Conservation (phyloP, 1,284 basidiomycete species). For the Polyporus tsugae region DNA sequence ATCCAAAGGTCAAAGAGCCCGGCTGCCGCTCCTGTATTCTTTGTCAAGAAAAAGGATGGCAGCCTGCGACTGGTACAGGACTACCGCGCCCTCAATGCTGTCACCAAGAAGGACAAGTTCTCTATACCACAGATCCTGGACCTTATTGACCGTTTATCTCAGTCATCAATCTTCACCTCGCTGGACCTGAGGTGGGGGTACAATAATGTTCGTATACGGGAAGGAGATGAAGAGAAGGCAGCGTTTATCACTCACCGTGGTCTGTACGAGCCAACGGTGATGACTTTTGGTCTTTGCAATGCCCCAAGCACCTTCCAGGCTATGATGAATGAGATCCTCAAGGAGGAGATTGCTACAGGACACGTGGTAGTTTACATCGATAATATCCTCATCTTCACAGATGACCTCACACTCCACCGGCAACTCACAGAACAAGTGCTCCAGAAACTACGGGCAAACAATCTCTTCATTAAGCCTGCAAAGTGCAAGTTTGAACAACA, state of each 20-base stretch:
- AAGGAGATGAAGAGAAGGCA: conserved; percentile 31
- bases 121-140: conserved; percentile 14
- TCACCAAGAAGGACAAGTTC: conserved; percentile 38
- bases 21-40: conserved; percentile 44
- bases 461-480: conserved; percentile 42
- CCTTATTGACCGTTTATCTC: conserved; percentile 11
- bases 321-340: conserved; percentile 18
- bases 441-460: conserved; percentile 36
- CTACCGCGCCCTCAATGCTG: conserved; percentile 36
- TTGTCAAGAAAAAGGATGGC: conserved; percentile 51
- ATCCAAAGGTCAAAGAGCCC: conserved; percentile 23
- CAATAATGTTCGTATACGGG: conserved; percentile 17
- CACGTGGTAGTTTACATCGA: conserved; percentile 17
- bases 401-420: conserved; percentile 17
- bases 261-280: conserved; percentile 41
- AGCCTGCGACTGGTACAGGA: conserved; percentile 30
- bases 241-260: conserved; percentile 24
- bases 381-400: conserved; percentile 19
- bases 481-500: conserved; percentile 47
- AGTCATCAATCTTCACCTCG: conserved; percentile 13
- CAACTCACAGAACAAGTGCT: conserved; percentile 40
- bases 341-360: conserved; percentile 12
- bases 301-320: conserved; percentile 40
- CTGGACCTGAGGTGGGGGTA: conserved; percentile 21
- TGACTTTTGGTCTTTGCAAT: conserved; percentile 44